These are phyloP conservation scores for Fraxinus xanthoxyloides DNA, from an alignment of 305 asterid genomes.

Conservation along the genomic window DNA sequence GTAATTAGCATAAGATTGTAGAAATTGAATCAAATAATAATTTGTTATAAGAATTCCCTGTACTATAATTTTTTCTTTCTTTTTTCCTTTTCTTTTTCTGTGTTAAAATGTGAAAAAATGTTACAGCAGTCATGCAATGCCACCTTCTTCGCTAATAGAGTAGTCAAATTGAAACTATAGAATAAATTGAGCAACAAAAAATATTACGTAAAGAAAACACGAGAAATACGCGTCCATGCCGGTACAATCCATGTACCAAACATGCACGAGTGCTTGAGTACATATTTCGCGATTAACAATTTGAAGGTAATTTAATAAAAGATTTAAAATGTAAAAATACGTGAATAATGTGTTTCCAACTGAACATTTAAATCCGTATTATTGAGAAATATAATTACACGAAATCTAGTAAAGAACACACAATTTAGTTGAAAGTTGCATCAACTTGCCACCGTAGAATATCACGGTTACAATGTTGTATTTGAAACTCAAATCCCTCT, in stretches of 20 bases:
- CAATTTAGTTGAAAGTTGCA: neutral
- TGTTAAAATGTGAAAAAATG: neutral
- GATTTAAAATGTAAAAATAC: neutral
- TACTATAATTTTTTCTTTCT: neutral
- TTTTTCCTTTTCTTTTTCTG: neutral
- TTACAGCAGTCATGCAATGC: neutral
- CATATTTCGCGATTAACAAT: neutral
- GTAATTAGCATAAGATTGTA: neutral
- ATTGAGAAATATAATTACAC: neutral
- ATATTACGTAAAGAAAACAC: neutral
- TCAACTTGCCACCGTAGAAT: neutral
- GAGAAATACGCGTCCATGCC: neutral
- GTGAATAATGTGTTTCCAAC: neutral
- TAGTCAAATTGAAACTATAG: neutral
- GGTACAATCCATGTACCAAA: neutral
- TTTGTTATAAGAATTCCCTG: neutral
- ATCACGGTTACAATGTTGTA: neutral
- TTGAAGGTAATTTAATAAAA: neutral
- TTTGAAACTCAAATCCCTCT: neutral
- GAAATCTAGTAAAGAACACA: neutral
- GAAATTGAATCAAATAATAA: neutral
- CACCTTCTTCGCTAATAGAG: neutral
- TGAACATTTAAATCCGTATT: neutral
- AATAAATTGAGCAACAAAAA: neutral
- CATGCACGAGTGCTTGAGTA: neutral